These are phyloP conservation scores for Diaporthe sp. DNA, from an alignment of 2,329 filamentous ascomycete genomes.

Conservation along the genomic window DNA sequence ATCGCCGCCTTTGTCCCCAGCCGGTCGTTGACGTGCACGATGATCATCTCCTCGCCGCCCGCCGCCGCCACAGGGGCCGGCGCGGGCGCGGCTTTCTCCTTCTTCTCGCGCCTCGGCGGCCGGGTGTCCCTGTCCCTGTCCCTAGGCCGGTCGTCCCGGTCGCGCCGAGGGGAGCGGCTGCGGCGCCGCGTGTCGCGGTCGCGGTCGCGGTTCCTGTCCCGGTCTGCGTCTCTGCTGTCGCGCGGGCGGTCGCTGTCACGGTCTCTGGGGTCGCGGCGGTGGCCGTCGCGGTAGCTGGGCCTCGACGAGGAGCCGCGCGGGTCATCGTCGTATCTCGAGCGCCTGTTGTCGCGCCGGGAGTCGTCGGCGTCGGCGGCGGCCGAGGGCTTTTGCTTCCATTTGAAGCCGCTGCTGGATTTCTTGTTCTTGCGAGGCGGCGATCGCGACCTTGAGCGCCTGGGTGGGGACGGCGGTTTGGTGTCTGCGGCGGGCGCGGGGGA, in stretches of 20 bases:
- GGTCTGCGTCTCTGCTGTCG: slow-evolving; percentile 39
- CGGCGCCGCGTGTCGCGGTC: slow-evolving; percentile 45
- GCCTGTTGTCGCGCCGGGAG: slow-evolving; percentile 29
- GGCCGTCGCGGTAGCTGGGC: slow-evolving; percentile 38
- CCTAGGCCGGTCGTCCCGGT: slow-evolving; percentile 42
- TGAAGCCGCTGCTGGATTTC: slow-evolving; percentile 45
- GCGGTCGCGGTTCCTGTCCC: slow-evolving; percentile 36
- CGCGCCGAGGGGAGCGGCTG: slow-evolving; percentile 46
- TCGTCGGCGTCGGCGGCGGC: slow-evolving; percentile 42
- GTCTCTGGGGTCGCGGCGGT: slow-evolving; percentile 49
- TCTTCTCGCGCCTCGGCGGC: slow-evolving; percentile 45
- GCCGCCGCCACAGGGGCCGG: slow-evolving; percentile 42
- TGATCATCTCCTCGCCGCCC: slow-evolving; percentile 83
- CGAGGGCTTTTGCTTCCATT: slow-evolving; percentile 48
- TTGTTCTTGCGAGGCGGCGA: slow-evolving; percentile 35
- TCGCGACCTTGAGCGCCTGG: slow-evolving; percentile 32
- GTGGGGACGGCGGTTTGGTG: slow-evolving; percentile 7
- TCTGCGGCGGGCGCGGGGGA: slow-evolving; percentile 11
- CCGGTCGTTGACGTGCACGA: slow-evolving; percentile 95
- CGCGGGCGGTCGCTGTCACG: slow-evolving; percentile 18
- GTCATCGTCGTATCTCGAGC: slow-evolving; percentile 32
- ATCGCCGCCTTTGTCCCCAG: slow-evolving; percentile 96
- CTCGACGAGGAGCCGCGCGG: slow-evolving; percentile 22
- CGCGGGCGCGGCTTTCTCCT: slow-evolving; percentile 50
- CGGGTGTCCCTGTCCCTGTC: slow-evolving; percentile 46